Base-by-base conservation (phyloP, 306 rosid species). In the Trifolium fragiferum region DNA sequence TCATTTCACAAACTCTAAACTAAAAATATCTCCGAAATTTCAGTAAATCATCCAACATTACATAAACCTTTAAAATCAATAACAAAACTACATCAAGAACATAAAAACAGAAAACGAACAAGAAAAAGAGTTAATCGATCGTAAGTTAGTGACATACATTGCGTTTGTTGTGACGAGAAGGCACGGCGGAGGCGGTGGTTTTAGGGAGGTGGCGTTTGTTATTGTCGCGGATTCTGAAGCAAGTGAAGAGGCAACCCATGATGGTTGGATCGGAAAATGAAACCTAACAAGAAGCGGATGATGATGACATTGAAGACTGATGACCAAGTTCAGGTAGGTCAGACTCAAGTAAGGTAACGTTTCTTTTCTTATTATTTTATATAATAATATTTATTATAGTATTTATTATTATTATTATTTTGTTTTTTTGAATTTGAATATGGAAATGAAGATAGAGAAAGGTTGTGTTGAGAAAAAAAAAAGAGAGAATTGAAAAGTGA, bases 171-270 rank as follows among this genome's bases (percentile, higher is more conserved):
- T 87, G 78, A 49, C 70, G 81, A 47, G 89, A 72, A 2, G 74
- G 67, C 1, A 85, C 80, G 8, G 84, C n/a, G 77, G 74, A 20
- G 88, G 76, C 64, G 77, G 68, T 7, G 11, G 87, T 37, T 25
- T 85, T 19, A 1, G 73, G 57, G 16, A 76, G 82, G 67, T 46
- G 86, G 72, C 51, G 77, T 51, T 72, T 86, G 13, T 54, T n/a
- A 10, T n/a, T 89, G 23, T 93, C 88, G 63, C 83, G 84, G 70
- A 19, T 70, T 21, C 91, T 66, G 76, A 94, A 91, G 82, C 98
- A 94, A 74, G 87, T 80, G 66, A 94, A 81, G 84, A 89, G 90
- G 84, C 98, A 91, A 27, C 97, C 97, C 98, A 94, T 94, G 61
- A 87, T 86, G 71, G 87, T 83, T 64, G 65, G 94, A 86, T 76